phyloP scores from a whole-genome alignment of 371 early-diverging fungal genomes.

The Dinochytrium kinnereticum region DNA sequence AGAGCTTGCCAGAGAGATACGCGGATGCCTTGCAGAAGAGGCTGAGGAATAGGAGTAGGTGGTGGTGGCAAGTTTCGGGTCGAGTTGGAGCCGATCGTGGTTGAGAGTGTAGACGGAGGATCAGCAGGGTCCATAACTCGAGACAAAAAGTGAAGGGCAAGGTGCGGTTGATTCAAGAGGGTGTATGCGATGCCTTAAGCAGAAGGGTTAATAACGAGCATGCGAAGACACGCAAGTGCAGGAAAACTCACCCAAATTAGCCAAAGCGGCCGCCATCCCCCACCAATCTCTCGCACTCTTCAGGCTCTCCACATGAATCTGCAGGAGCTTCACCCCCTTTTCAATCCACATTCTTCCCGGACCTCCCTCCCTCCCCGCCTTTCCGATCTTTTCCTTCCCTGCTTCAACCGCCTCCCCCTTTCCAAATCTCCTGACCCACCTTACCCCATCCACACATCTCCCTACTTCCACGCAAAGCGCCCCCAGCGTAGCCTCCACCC shows the following conservation, averaged over 20 bases:
- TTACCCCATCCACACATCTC: constrained; percentile 7
- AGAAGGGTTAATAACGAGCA: background rate
- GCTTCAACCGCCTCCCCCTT: background rate
- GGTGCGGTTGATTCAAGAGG: constrained; percentile 9
- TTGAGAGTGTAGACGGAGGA: background rate
- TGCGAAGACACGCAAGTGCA: background rate
- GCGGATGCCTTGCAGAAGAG: constrained; percentile 6
- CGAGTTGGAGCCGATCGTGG: background rate
- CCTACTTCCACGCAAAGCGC: constrained; percentile 11
- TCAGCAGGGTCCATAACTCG: constrained; percentile 7
- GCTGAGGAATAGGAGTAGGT: background rate
- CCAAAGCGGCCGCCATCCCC: constrained; percentile 12
- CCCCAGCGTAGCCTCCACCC: constrained; percentile 14
- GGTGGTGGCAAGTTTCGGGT: background rate
- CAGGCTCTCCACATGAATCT: constrained; percentile 6
- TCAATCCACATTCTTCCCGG: constrained; percentile 17
- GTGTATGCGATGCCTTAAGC: constrained; percentile 4
- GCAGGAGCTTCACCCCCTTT: constrained; percentile 16
- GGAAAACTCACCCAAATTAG: constrained; percentile 1
- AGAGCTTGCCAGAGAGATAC: constrained; percentile 12
- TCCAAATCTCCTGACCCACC: constrained; percentile 13
- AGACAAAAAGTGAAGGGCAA: constrained; percentile 10
- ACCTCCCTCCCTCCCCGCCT: constrained; percentile 15
- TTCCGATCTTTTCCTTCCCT: constrained; percentile 1
- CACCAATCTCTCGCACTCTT: constrained; percentile 14